phyloP scores from a whole-genome alignment of 1,284 basidiomycete genomes.

The Cronartium quercuum region DNA sequence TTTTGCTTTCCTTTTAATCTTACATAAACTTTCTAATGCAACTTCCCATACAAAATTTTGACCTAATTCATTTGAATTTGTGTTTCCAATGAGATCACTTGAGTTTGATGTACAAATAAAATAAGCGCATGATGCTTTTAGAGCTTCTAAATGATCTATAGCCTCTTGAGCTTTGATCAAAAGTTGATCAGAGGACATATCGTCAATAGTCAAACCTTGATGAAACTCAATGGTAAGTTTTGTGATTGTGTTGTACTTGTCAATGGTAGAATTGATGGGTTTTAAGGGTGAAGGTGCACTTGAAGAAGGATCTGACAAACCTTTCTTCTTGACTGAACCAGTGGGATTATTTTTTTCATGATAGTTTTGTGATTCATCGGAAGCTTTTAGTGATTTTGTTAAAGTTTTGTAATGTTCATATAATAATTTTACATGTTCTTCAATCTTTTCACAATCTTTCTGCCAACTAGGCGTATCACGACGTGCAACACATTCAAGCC shows the following conservation, averaged over 20 bases:
- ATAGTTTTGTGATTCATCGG: neutral
- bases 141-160: neutral
- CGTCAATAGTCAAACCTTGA: neutral
- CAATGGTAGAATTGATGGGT: no score
- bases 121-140: neutral
- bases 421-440: neutral
- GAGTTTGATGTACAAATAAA: no score
- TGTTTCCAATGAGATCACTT: no score
- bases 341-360: neutral
- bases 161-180: neutral
- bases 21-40: no score
- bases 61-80: no score
- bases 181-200: neutral
- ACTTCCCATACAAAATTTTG: no score
- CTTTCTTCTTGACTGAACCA: neutral
- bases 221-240: neutral
- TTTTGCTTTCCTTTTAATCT: no score
- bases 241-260: no score
- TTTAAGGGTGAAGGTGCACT: no score
- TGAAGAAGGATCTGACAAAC: no score
- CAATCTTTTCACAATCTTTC: neutral
- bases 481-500: no score
- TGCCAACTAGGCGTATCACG: neutral
- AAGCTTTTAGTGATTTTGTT: neutral
- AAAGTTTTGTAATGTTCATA: neutral